Conservation (phyloP, 495 filamentous ascomycete species). For the Aspergillus saccharolyticus region DNA sequence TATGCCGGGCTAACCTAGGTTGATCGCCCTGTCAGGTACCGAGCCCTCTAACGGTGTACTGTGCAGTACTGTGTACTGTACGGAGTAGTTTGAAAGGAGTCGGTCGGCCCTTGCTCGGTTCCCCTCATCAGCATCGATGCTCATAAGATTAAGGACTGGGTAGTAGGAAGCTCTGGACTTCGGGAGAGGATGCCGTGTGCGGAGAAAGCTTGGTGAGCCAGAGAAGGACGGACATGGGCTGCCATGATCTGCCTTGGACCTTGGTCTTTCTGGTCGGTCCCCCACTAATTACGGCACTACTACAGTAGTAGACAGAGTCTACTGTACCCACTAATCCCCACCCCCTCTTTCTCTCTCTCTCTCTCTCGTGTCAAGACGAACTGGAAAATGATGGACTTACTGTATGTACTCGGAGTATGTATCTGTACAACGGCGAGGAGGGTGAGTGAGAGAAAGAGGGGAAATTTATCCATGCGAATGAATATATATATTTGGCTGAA, state of each 20-base stretch:
- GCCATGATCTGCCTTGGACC: background rate
- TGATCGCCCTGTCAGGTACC: background rate
- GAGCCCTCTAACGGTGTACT: too few relatives aligned
- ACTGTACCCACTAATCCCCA: too few relatives aligned
- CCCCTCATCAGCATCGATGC: constrained; percentile 2
- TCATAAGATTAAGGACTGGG: too few relatives aligned
- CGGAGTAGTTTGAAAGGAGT: too few relatives aligned
- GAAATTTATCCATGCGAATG: background rate
- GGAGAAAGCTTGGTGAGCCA: constrained; percentile 12
- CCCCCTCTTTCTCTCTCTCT: too few relatives aligned
- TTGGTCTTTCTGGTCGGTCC: too few relatives aligned
- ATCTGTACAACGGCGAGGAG: background rate
- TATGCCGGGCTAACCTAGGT: background rate
- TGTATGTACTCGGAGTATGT: too few relatives aligned
- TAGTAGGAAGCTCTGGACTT: background rate
- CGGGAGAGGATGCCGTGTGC: constrained; percentile 11
- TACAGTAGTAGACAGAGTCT: too few relatives aligned
- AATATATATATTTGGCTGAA: constrained; percentile 17
- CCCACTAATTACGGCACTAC: too few relatives aligned
- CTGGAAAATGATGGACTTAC: too few relatives aligned
- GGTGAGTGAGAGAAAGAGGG: too few relatives aligned
- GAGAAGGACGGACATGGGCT: background rate
- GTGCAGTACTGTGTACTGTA: too few relatives aligned
- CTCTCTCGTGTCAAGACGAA: background rate
- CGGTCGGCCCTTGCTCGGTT: constrained; percentile 4